Base-by-base conservation (phyloP, 169 alveolate species). In the Plasmodium adleri region DNA sequence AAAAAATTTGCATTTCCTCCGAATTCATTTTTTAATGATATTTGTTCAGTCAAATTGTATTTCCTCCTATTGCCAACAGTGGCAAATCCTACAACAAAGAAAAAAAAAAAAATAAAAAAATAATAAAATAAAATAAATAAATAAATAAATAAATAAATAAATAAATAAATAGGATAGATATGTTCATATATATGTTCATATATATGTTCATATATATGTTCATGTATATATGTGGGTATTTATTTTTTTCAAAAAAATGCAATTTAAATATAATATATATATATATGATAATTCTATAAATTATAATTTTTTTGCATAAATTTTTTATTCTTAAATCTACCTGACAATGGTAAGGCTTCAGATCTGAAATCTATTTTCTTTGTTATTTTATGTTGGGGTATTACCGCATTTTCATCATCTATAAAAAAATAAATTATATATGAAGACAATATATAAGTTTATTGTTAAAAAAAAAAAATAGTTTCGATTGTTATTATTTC, bases 331-430 rank as follows among this genome's bases (percentile, higher is more conserved):
- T 1, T n/a, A 58, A 26, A 86, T 71, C 7, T 73, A 94, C 96
- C 96, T 64, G 96, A 90, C 45, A 88, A 87, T 47, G 96, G 96
- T 52, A 94, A 92, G 4, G 93, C 94, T 63, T 94, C 95, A n/a
- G 96, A 94, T 28, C 96, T 78, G 28, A 94, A 90, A 67, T 94
- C 96, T 45, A 94, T 67, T 6, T 56, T 59, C 49, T 80, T 66
- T 60, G 52, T 45, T 6, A 45, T 64, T 17, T 94, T 92, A 71
- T 92, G 94, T 74, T 94, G 91, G 20, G 94, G 94, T 45, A 92
- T 73, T 26, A 80, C 64, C n/a, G 90, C 90, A 17, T 60, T 45
- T 66, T 80, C 83, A 26, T 80, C 58, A 15, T 80, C 90, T 80
- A 56, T 3, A 24, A 71, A 70, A 2, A 2, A n/a, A 17, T 17